phyloP scores from a whole-genome alignment of 2,329 filamentous ascomycete genomes.

The Alternaria metachromatica region DNA sequence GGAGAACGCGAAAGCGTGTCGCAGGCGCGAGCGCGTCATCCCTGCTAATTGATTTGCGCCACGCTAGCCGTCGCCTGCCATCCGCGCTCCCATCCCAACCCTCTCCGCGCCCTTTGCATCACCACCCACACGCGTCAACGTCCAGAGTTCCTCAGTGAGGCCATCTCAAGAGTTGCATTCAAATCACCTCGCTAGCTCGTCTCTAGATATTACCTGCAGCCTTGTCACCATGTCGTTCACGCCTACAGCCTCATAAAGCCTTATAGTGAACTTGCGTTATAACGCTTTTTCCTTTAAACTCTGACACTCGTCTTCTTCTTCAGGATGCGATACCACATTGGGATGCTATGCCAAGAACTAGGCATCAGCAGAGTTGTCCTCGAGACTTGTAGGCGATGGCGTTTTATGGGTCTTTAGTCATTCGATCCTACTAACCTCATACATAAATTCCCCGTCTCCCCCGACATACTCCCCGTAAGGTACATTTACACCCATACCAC shows the following conservation, averaged over 20 bases:
- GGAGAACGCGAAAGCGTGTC: constrained; percentile 30
- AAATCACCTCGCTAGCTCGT: neutral
- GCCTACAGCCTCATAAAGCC: too few species aligned
- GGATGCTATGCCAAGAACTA: neutral
- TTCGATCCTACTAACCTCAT: neutral
- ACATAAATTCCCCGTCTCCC: neutral
- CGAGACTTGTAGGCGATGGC: neutral
- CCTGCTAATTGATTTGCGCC: constrained; percentile 29
- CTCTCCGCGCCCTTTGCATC: neutral
- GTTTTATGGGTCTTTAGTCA: constrained; percentile 3
- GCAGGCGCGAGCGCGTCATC: constrained; percentile 41
- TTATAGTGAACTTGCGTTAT: neutral
- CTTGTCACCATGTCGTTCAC: neutral
- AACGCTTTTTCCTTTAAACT: neutral
- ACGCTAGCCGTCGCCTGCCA: constrained; percentile 14
- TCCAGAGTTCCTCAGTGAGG: neutral
- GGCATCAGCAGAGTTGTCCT: neutral
- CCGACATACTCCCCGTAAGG: neutral
- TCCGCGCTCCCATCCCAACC: neutral
- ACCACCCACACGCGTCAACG: neutral
- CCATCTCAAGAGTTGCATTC: neutral
- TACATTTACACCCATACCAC: neutral
- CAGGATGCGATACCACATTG: neutral
- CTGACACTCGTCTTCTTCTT: neutral
- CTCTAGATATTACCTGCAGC: neutral